phyloP scores from a whole-genome alignment of 495 filamentous ascomycete genomes.

The Aspergillus taichungensis region DNA sequence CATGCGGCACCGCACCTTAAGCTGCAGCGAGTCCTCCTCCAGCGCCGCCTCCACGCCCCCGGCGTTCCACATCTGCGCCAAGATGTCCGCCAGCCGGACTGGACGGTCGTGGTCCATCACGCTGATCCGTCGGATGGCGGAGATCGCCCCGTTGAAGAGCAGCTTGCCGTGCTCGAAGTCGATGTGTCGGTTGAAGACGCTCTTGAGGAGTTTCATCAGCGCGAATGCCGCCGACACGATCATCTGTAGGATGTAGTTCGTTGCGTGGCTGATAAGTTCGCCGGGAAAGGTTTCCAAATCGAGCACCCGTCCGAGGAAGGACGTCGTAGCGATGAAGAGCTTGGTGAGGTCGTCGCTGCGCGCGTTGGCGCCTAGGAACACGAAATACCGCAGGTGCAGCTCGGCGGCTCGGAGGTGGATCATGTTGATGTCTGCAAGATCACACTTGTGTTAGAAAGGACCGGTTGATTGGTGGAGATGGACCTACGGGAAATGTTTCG shows the following conservation, averaged over 20 bases:
- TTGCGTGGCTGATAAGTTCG: slow-evolving; percentile 58
- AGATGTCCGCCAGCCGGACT: slow-evolving; percentile 40
- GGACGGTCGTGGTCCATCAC: slow-evolving; percentile 80
- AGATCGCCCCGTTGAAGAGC: slow-evolving; percentile 70
- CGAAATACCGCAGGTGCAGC: slow-evolving; percentile 38
- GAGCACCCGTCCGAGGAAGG: slow-evolving; percentile 38
- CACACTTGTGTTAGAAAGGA: slow-evolving; percentile 46
- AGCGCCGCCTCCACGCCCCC: slow-evolving; percentile 21
- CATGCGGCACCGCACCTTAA: slow-evolving; percentile 41
- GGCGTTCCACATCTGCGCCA: slow-evolving; percentile 44
- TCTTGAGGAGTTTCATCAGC: slow-evolving; percentile 77
- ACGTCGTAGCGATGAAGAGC: slow-evolving; percentile 53
- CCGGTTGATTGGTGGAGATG: slow-evolving; percentile 8
- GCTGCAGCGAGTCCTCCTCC: slow-evolving; percentile 32
- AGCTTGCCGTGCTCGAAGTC: slow-evolving; percentile 68
- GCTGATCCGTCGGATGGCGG: slow-evolving; percentile 67
- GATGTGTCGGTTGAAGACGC: slow-evolving; percentile 57
- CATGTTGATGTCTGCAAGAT: slow-evolving; percentile 53
- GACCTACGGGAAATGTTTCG: slow-evolving; percentile 40
- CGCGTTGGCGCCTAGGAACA: slow-evolving; percentile 46
- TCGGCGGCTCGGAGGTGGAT: slow-evolving; percentile 40
- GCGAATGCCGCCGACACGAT: slow-evolving; percentile 81
- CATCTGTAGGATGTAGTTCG: slow-evolving; percentile 91
- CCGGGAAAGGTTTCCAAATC: slow-evolving; percentile 40
- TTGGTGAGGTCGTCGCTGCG: slow-evolving; percentile 61